Base-by-base conservation (phyloP, 495 filamentous ascomycete genomes). In the Podospora bellae-mahoneyi region DNA sequence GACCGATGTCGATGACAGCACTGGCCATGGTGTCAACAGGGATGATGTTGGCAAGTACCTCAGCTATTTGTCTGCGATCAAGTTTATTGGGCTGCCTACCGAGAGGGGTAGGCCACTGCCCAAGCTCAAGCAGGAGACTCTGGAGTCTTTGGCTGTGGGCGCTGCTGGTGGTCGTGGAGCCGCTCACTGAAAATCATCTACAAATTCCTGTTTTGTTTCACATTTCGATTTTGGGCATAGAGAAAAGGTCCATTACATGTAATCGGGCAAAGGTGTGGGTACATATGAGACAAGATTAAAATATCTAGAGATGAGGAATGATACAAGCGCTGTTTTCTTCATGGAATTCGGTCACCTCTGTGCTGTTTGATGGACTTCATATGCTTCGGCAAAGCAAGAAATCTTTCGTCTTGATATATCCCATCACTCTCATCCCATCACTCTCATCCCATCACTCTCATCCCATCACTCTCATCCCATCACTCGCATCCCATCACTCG, bases 41-140 rank as follows among this genome's bases (percentile, higher is more conserved):
- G 87, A 91, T 68, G 83, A 86, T 60, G 85, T 95, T 58, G 92
- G 91, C 13, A 75, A 85, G 55, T 97, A 93, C 77, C 75, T 93
- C 15, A 82, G 88, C 5, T 97, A 91, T 71, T 79, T 97, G 53
- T 82, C 88, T 9, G 83, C 83, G 57, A 84, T 89, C 69, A 91
- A 89, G 13, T 96, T 96, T 77, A 79, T 97, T 61, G 80, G 81
- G 13, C 64, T 68, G 54, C 90, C 92, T 9, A 75, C 78, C 0
- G 79, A 75, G 15, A 76, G 78, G 57, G 81, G 84, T 4, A 82
- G 80, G 28, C 69, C 79, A 19, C 69, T 90, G 62, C 87, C 88
- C 0, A 70, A 73, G 26, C 76, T 89, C 44, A 81, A 77, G n/a
- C 77, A 82, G 7, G 84, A 84, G 57, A 82, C 87, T 73, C 80